Evolutionary conservation across 129 eudicot species (phyloP).

Genomic region (Artemisia tridentata): DNA sequence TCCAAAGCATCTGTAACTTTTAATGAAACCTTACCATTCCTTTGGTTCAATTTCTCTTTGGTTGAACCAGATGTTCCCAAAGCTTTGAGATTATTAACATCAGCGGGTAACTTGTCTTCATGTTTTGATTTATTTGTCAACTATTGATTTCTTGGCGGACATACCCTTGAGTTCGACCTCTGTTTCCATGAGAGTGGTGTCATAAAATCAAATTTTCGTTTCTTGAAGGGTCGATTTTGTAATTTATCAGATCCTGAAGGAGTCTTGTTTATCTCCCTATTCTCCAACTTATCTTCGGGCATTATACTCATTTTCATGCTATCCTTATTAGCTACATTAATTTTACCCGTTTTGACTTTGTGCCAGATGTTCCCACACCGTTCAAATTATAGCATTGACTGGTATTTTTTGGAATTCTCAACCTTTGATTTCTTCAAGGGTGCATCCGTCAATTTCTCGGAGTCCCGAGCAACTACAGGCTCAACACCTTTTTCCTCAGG

Average conservation of each 20-base stretch:
- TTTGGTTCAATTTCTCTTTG: slow-evolving; percentile 2
- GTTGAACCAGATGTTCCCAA: slow-evolving; percentile 1
- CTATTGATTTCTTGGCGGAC: slow-evolving; percentile 37
- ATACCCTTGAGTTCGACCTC: slow-evolving; percentile 33
- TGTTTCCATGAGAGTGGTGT: slow-evolving; percentile 15
- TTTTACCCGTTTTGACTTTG: slow-evolving; percentile 13
- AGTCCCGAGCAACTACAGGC: slow-evolving; percentile 24
- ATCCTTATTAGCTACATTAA: slow-evolving; percentile 9
- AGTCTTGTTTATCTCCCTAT: slow-evolving; percentile 17
- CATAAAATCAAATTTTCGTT: slow-evolving; percentile 8
- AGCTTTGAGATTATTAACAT: slow-evolving; percentile 32
- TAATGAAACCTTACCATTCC: slow-evolving; percentile 22
- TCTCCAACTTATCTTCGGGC: not conserved
- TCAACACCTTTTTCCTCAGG: slow-evolving; percentile 18
- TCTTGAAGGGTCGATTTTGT: slow-evolving; percentile 19
- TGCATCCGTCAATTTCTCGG: slow-evolving; percentile 28
- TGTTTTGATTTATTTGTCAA: slow-evolving; percentile 13
- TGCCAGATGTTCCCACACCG: slow-evolving; percentile 10
- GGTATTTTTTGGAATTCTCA: slow-evolving; percentile 17
- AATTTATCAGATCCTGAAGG: slow-evolving; percentile 28
- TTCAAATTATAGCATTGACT: slow-evolving; percentile 10
- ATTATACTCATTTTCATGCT: too few species aligned
- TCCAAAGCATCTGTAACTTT: slow-evolving; percentile 14
- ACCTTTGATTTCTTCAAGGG: slow-evolving; percentile 38
- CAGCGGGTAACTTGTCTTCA: slow-evolving; percentile 22